Evolutionary conservation across 2,329 filamentous ascomycete genomes (phyloP), one percentile per base, ranked within the genome.

Genomic region (Pseudogymnoascus sp.): DNA sequence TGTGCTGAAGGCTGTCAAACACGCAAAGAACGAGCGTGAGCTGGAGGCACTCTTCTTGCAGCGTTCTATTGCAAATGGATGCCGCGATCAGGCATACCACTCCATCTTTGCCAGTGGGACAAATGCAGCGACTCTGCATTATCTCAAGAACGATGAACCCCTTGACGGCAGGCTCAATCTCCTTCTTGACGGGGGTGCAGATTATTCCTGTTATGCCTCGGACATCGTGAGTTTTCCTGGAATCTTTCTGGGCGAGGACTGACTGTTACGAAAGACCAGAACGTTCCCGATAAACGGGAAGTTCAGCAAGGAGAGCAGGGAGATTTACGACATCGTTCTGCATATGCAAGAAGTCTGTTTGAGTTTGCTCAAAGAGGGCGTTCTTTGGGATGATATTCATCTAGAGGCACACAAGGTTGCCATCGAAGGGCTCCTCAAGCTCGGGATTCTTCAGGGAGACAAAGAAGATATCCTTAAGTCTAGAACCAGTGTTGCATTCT

Each of bases 311-410:
- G 85, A 92, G 71, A 85, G 83, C 57, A 79, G 84, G 66, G 79
- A 84, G 64, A 88, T 95, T 63, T 95, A 95, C 75, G 81, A 88
- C 64, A 84, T 95, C 37, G 92, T 96, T 0, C 80, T 91, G 52
- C 79, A 84, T 67, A 97, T 96, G 92, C 92, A 96, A 73, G 79
- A 83, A 30, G 84, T 89, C 63, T 89, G 85, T 68, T 92, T 89
- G 64, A 79, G 76, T 3, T 79, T 84, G 66, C 81, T 95, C 65
- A 88, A 86, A 69, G 84, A 82, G 13, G 90, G 88, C 28, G 83
- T 90, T 0, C 69, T 81, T 21, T 96, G 90, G 87, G 88, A 95
- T 57, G 85, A 90, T 57, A 81, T 95, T 2, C 91, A 96, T 70
- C 74, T 86, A 56, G 80, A 85, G 41, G 92, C 92, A 0, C 91